Base-by-base conservation (phyloP, 1,139 yeast species). In the Pichia sp. region DNA sequence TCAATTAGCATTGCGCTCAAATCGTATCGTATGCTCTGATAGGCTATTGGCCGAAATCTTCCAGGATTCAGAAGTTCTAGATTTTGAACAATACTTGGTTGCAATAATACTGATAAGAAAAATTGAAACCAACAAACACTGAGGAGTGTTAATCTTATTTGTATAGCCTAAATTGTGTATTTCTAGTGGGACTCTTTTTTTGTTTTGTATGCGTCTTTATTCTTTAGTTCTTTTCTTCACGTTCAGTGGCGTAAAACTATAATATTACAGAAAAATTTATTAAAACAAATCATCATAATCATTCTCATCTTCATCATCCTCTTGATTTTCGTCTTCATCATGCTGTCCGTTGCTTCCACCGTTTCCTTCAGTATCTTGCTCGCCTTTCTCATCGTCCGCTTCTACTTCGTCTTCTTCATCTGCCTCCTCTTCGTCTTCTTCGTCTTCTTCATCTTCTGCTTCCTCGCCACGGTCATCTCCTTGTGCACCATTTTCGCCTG, bases 201-300 rank as follows among this genome's bases (percentile, higher is more conserved):
- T 3, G 23, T 40, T 8, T 40, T 2, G 16, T 7, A 8, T 15
- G n/a, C 23, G 11, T 5, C 10, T 30, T n/a, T 31, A 19, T 36
- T 26, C 16, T 47, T 29, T 45, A 19, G 19, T 38, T 34, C n/a
- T 2, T 11, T 34, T 11, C n/a, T 11, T 34, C n/a, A 34, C n/a
- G n/a, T 34, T 4, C n/a, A 11, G 40, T 34, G 40, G n/a, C 15
- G 29, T 47, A 34, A 11, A 34, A 5, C 16, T 26, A 42, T 19
- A 42, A 10, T 16, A 11, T 15, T 42, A 42, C 26, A 42, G n/a
- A n/a, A 11, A n/a, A 34, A 2, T 10, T 42, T 11, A 16, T 26
- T 57, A 72, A 56, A 73, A 73, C 44, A 73, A 62, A 50, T 76
- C 81, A 51, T 75, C 82, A 54, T 75, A 68, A 47, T 73, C 52